These are phyloP conservation scores for Teratosphaeriaceae sp. DNA, from an alignment of 2,329 filamentous ascomycete species.

Conservation along the genomic window DNA sequence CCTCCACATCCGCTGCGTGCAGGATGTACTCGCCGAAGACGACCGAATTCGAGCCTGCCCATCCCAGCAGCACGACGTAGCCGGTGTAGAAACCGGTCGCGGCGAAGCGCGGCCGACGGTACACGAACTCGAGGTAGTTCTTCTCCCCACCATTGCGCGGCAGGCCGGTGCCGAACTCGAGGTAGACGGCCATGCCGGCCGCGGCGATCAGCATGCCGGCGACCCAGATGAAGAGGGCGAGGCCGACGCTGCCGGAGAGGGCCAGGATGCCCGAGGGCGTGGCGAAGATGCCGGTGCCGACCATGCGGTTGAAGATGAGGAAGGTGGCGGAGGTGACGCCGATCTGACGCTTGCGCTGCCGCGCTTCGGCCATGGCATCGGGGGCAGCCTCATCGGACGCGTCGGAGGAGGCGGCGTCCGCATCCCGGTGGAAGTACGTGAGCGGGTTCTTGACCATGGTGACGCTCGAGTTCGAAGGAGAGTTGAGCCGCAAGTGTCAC, in stretches of 20 bases:
- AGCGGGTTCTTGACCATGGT: not conserved
- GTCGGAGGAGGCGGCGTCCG: not conserved
- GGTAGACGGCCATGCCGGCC: constrained; percentile 57
- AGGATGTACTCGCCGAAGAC: constrained; percentile 67
- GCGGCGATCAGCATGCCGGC: constrained; percentile 55
- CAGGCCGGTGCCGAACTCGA: constrained; percentile 60
- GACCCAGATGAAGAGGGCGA: constrained; percentile 58
- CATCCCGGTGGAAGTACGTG: not conserved
- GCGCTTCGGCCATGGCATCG: not conserved
- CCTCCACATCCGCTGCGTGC: constrained; percentile 56
- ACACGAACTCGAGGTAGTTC: constrained; percentile 62
- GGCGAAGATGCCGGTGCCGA: constrained; percentile 62
- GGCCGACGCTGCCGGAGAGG: constrained; percentile 54
- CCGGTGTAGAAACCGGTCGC: constrained; percentile 53
- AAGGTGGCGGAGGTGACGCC: constrained; percentile 45
- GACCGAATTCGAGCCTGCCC: constrained; percentile 61
- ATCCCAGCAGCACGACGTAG: constrained; percentile 57
- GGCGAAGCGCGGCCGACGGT: constrained; percentile 54
- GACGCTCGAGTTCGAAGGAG: not conserved
- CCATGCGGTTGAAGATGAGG: constrained; percentile 59
- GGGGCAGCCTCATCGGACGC: not conserved
- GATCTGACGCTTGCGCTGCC: constrained; percentile 36
- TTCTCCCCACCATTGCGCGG: constrained; percentile 61
- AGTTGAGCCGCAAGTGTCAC: not conserved
- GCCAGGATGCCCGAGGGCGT: constrained; percentile 53